A percentile compares a stretch with the other conserved stretches of the same genome.
phyloP scores from a whole-genome alignment of 306 rosid species.

The Rosa persica region DNA sequence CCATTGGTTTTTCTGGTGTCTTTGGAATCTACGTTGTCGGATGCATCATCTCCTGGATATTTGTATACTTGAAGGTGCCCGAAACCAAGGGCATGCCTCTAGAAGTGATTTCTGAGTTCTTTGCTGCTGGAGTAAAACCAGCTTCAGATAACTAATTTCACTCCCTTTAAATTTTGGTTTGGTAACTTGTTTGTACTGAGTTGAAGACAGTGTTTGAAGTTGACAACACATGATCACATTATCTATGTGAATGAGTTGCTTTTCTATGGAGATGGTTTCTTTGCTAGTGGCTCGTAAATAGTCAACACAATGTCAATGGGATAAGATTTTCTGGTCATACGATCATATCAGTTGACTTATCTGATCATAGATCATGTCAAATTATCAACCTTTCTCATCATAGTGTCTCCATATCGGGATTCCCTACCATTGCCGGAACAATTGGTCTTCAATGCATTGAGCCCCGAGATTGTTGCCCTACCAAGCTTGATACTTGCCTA shows the following conservation, averaged over 20 bases:
- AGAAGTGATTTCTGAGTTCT: constrained; percentile 72
- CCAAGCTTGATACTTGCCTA: neutral
- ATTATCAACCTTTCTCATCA: neutral
- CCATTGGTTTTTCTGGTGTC: constrained; percentile 56
- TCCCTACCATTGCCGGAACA: neutral
- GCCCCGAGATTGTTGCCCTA: neutral
- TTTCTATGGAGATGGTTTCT: neutral
- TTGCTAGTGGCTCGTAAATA: neutral
- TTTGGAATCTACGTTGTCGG: constrained; percentile 50
- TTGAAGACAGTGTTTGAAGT: neutral
- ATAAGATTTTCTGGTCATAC: neutral
- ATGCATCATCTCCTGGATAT: constrained; percentile 59
- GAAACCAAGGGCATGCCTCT: constrained; percentile 84
- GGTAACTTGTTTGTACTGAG: neutral
- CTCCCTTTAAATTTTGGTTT: neutral
- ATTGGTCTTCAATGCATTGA: neutral
- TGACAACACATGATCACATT: neutral
- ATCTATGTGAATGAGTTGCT: neutral
- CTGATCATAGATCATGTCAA: neutral
- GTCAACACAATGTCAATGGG: neutral
- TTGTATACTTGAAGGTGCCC: constrained; percentile 66
- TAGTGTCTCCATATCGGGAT: neutral
- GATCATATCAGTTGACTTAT: neutral
- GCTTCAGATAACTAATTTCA: constrained; percentile 30
- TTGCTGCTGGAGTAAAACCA: constrained; percentile 56